These are phyloP conservation scores for Aristolochia californica DNA, from an alignment of 164 flowering plant species.

Conservation along the genomic window DNA sequence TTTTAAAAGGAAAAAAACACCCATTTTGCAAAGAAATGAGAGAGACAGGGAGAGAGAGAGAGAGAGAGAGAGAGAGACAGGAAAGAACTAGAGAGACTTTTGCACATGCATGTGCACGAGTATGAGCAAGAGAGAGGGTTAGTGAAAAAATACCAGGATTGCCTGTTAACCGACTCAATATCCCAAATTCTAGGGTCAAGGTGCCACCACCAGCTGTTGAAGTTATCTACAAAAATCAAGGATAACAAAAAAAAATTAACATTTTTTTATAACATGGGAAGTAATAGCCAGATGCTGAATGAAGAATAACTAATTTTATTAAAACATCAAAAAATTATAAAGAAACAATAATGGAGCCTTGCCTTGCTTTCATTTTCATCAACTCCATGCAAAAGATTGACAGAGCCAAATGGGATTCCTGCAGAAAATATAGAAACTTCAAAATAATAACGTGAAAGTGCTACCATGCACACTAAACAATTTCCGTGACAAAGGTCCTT, in stretches of 20 bases:
- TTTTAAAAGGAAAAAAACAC: no score
- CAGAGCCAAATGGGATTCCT: conserved; percentile 99
- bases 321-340: conserved; percentile 3
- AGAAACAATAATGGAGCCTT: conserved; percentile 17
- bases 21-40: no score
- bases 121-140: not conserved
- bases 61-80: no score
- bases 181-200: conserved; percentile 88
- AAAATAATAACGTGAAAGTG: not conserved
- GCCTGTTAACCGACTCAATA: conserved; percentile 83
- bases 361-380: conserved; percentile 99
- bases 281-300: not conserved
- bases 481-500: no score
- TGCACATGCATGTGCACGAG: no score
- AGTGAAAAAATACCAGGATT: conserved; percentile 58
- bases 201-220: conserved; percentile 99
- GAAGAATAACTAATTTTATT: not conserved
- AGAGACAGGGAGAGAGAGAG: no score
- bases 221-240: conserved; percentile 54
- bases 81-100: no score
- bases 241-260: not conserved
- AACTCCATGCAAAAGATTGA: conserved; percentile 85
- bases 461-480: not conserved
- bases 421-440: conserved; percentile 14
- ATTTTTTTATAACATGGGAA: not conserved